These are phyloP conservation scores for Plasmodium blacklocki DNA, from an alignment of 169 alveolate genomes.

Conservation along the genomic window DNA sequence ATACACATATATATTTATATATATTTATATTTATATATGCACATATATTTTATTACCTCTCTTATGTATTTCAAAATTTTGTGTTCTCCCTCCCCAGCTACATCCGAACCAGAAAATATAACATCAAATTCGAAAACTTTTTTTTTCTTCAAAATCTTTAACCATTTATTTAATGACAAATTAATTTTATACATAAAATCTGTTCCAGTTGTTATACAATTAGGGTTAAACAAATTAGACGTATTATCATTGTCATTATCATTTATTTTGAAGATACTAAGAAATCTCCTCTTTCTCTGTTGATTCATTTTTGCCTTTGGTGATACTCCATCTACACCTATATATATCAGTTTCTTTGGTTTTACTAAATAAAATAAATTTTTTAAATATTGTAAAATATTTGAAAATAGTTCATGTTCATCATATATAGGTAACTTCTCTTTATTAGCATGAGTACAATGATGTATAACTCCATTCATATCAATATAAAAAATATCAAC, in stretches of 20 bases:
- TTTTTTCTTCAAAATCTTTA: constrained; percentile 81
- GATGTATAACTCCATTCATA: constrained; percentile 97
- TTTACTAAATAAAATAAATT: constrained; percentile 91
- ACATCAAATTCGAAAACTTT: constrained; percentile 91
- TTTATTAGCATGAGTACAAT: constrained; percentile 92
- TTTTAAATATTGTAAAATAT: constrained; percentile 91
- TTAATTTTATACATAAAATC: constrained; percentile 91
- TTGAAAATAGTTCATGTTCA: constrained; percentile 79
- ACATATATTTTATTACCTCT: constrained; percentile 60
- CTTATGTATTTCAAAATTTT: constrained; percentile 94
- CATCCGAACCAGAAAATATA: constrained; percentile 93
- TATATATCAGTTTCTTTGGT: constrained; percentile 92
- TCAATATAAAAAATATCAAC: constrained; percentile 95
- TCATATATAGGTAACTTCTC: constrained; percentile 70
- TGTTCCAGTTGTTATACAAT: constrained; percentile 97
- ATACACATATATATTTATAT: background rate
- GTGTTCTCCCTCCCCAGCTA: constrained; percentile 99
- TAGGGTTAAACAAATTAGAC: constrained; percentile 86
- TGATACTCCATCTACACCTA: constrained; percentile 98
- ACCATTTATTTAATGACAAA: constrained; percentile 78
- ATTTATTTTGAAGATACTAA: constrained; percentile 90
- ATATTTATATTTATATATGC: background rate
- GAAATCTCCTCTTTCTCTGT: constrained; percentile 94
- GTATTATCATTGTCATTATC: constrained; percentile 57
- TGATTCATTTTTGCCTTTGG: constrained; percentile 98